Evolutionary conservation across 2,329 filamentous ascomycete genomes (phyloP), one percentile per base, ranked within the genome.

Genomic region (Plenodomus tracheiphilus): DNA sequence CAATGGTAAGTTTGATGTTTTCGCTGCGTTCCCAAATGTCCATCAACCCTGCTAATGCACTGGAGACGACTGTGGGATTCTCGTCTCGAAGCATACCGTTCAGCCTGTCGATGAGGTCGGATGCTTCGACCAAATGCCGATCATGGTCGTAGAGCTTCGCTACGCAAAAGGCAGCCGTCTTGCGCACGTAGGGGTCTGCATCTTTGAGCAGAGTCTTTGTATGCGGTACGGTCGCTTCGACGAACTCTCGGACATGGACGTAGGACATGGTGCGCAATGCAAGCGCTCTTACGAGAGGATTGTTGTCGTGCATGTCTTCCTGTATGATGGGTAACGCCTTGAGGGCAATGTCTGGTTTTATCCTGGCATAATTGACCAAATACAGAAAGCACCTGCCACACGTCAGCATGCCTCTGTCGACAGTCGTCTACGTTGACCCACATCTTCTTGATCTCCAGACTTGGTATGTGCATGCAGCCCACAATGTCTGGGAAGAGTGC

Each of bases 371-470:
- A 76, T 99, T 97, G 70, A 97, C 94, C 51, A 99, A 78, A 73
- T 95, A 99, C 53, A 99, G 78, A 71, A 97, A 99, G 76, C 94
- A 97, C 92, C 92, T 97, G 67, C 28, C 28, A 28, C 41, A 36
- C 22, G 59, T 76, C 66, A 77, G 71, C 61, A 40, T 39, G 25
- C 44, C 19, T 22, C 20, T 19, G 21, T 39, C 17, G 10, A 19
- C 36, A 42, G n/a, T 3, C 9, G 3, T 10, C 17, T 16, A 32
- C 19, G 36, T 38, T 20, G 36, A 71, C 84, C 61, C 79, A 97
- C 94, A 99, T 99, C 81, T 99, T 99, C 83, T 99, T 99, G 76
- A 99, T 97, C 76, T 99, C 94, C 72, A 99, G 78, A 65, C 89
- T 96, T 43, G 87, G 88, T 54, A 99, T 89, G 63, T 89, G 85